Evolutionary conservation across 1,284 basidiomycete species (phyloP).

Genomic region (Schizophyllum commune): DNA sequence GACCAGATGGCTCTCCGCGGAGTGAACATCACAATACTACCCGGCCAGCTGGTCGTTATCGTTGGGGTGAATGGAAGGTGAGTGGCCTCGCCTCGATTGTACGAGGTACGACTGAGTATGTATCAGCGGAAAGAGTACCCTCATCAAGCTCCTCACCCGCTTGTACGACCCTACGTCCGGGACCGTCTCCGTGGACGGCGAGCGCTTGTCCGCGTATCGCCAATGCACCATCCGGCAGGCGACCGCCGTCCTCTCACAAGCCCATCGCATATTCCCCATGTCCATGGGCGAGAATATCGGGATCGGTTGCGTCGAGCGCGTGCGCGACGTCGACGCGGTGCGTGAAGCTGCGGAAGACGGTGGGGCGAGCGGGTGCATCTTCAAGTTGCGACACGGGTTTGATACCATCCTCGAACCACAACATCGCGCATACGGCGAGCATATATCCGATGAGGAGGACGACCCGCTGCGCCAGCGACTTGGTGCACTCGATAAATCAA

Average conservation of each 20-base stretch:
- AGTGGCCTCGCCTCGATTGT: no score
- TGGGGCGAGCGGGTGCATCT: slow-evolving; percentile 27
- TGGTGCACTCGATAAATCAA: slow-evolving; percentile 24
- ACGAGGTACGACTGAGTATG: no score
- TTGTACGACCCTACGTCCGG: slow-evolving; percentile 36
- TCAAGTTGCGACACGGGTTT: slow-evolving; percentile 22
- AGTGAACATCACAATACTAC: slow-evolving; percentile 34
- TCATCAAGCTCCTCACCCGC: slow-evolving; percentile 31
- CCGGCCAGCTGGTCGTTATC: slow-evolving; percentile 40
- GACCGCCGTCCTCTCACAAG: slow-evolving; percentile 35
- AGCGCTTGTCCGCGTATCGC: slow-evolving; percentile 25
- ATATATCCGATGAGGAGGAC: slow-evolving; percentile 23
- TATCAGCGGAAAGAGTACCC: slow-evolving; percentile 23
- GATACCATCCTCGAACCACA: slow-evolving; percentile 27
- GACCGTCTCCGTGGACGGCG: slow-evolving; percentile 30
- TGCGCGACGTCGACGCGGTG: slow-evolving; percentile 22
- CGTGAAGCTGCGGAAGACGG: slow-evolving; percentile 28
- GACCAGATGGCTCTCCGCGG: slow-evolving; percentile 27
- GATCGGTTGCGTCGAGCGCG: slow-evolving; percentile 28
- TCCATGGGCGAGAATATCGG: slow-evolving; percentile 38
- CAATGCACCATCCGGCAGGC: slow-evolving; percentile 28
- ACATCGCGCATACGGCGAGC: slow-evolving; percentile 16
- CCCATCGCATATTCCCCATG: slow-evolving; percentile 35
- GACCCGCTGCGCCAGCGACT: slow-evolving; percentile 26
- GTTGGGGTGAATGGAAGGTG: slow-evolving; percentile 27